Conservation (phyloP, 805 yeast genomes). For the Pichia cabralensis region DNA sequence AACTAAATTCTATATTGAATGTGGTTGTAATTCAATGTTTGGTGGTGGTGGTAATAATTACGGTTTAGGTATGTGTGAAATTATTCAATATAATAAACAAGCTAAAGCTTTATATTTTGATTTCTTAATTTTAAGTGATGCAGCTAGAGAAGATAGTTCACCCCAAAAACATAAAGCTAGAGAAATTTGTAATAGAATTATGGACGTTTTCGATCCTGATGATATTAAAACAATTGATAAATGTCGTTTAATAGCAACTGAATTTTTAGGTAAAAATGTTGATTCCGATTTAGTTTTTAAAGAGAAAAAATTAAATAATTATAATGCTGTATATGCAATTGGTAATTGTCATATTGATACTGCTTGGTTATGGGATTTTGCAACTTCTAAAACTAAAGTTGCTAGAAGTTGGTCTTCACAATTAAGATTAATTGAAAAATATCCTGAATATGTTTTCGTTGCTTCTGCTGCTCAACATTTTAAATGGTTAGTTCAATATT, state of each 20-base stretch:
- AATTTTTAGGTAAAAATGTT: slow-evolving; percentile 53
- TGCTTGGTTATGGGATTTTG: slow-evolving; percentile 99
- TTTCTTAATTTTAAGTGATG: slow-evolving; percentile 83
- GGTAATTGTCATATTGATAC: slow-evolving; percentile 98
- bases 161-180: slow-evolving; percentile 84
- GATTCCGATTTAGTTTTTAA: slow-evolving; percentile 60
- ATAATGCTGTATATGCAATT: slow-evolving; percentile 63
- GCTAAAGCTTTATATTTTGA: slow-evolving; percentile 74
- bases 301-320: slow-evolving; percentile 26
- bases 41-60: slow-evolving; percentile 58
- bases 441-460: slow-evolving; percentile 88
- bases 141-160: slow-evolving; percentile 75
- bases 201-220: slow-evolving; percentile 71
- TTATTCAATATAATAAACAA: slow-evolving; percentile 69
- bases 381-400: slow-evolving; percentile 85
- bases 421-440: slow-evolving; percentile 68
- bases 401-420: slow-evolving; percentile 96
- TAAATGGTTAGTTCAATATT: slow-evolving; percentile 81
- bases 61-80: slow-evolving; percentile 56
- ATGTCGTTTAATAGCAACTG: slow-evolving; percentile 59
- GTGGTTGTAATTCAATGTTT: slow-evolving; percentile 92
- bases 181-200: slow-evolving; percentile 67
- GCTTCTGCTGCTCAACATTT: slow-evolving; percentile 97
- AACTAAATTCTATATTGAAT: slow-evolving; percentile 71
- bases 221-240: slow-evolving; percentile 46